Evolutionary conservation across 208 protist species (phyloP), one percentile per base, ranked within the genome.

Genomic region (Crithidia acanthocephali): DNA sequence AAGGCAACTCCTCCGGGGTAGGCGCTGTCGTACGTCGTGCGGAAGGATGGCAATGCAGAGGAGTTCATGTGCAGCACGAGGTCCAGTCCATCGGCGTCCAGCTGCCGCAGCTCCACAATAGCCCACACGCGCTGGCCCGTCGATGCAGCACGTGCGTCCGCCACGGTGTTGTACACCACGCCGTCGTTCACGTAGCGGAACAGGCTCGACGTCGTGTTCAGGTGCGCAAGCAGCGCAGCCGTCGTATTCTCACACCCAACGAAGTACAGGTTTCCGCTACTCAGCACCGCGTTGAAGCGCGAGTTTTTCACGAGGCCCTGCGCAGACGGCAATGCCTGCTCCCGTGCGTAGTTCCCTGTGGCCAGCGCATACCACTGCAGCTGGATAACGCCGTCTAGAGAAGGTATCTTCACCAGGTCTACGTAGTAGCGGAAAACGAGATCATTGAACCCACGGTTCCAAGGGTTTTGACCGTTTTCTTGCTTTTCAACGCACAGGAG

Each of bases 181-280:
- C 72, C 76, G 22, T 60, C 44, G 61, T 77, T 83, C 8, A 88
- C 78, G 55, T 83, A 86, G 30, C 67, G 69, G 23, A 91, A 83
- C 9, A 91, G 45, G 15, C 28, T 58, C 5, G 69, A 83, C 18
- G 11, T 48, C 15, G 0, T 32, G 55, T 53, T 75, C 15, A 88
- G 66, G 50, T 74, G 48, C n/a, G 18, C 25, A 13, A 87, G 64
- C 57, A 88, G 33, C 23, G 72, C 73, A 16, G 61, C 27, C 28
- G 83, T 74, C n/a, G 72, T 55, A 20, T 60, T 55, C 6, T 22
- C 61, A 11, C 32, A n/a, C 16, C 83, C 83, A 10, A 75, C 60
- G n/a, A 85, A 78, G 58, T 79, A 86, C 28, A 90, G 74, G 27
- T 70, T 74, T 13, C 85, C 82, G 52, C 47, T 55, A 25, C 56